Percentiles rank a stretch among this genome's conserved stretches.
These are phyloP conservation scores for Pythium phragmitis DNA, from an alignment of 352 stramenopile genomes.

Conservation along the genomic window DNA sequence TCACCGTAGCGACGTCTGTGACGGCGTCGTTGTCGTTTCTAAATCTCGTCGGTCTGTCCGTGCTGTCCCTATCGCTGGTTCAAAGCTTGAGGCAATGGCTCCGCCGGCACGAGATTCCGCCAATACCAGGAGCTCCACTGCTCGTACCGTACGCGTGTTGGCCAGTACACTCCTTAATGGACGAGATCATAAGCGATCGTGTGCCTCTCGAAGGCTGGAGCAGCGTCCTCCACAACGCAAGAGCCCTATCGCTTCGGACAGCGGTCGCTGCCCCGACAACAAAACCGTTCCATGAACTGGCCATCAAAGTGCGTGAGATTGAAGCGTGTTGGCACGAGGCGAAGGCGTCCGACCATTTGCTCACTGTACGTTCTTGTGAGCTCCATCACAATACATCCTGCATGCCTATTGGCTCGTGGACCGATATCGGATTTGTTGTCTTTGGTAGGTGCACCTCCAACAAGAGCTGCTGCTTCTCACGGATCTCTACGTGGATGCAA, in stretches of 20 bases:
- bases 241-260: background rate
- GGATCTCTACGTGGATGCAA: slow-evolving; percentile 49
- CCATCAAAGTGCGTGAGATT: background rate
- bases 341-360: slow-evolving; percentile 4
- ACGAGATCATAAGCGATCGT: slow-evolving; percentile 2
- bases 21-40: slow-evolving; percentile 43
- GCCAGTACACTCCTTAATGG: slow-evolving; percentile 19
- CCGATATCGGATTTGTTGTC: background rate
- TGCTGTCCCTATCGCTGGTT: slow-evolving; percentile 23
- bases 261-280: slow-evolving; percentile 1
- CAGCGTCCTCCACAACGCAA: background rate
- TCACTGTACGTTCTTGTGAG: slow-evolving; percentile 10
- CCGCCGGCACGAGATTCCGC: background rate
- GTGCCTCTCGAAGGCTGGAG: slow-evolving; percentile 9
- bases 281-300: slow-evolving; percentile 17
- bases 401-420: background rate
- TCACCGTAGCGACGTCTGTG: slow-evolving; percentile 63
- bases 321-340: slow-evolving; percentile 6
- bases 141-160: slow-evolving; percentile 5
- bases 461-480: slow-evolving; percentile 27
- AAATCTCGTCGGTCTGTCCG: slow-evolving; percentile 36
- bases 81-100: slow-evolving; percentile 16
- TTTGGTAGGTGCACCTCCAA: slow-evolving; percentile 9
- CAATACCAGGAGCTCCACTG: background rate
- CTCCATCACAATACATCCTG: too few relatives aligned